Percentiles rank a stretch among this genome's conserved stretches.
Evolutionary conservation across 1,284 basidiomycete genomes (phyloP).

Genomic region (Microbotryum scabiosae): DNA sequence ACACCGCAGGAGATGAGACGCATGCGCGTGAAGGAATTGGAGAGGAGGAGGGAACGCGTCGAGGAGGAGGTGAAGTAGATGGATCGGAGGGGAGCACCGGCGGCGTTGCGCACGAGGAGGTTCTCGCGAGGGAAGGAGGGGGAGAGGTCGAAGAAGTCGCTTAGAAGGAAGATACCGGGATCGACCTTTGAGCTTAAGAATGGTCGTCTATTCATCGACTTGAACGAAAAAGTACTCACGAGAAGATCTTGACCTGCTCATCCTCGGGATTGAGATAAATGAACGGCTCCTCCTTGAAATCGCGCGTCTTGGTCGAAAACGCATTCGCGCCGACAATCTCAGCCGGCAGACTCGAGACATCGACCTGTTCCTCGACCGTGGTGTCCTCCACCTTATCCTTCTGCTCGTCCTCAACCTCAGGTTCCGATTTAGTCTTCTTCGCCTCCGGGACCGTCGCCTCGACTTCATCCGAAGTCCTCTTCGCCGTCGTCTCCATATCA

Average conservation of each 20-base stretch:
- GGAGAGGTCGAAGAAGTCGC: constrained; percentile 64
- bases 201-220: too few relatives aligned
- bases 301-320: background rate
- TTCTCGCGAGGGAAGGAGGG: constrained; percentile 66
- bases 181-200: too few relatives aligned
- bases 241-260: constrained; percentile 58
- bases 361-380: background rate
- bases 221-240: too few relatives aligned
- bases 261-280: constrained; percentile 65
- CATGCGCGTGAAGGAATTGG: constrained; percentile 77
- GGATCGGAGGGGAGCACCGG: constrained; percentile 65
- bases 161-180: too few relatives aligned
- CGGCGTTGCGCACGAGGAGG: constrained; percentile 78
- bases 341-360: constrained; percentile 1
- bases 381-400: too few relatives aligned
- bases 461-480: background rate
- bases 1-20: constrained; percentile 86
- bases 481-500: constrained; percentile 2
- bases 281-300: constrained; percentile 85
- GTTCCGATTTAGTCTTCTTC: constrained; percentile 14
- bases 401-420: background rate
- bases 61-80: constrained; percentile 83
- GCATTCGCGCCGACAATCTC: constrained; percentile 4
- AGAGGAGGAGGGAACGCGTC: constrained; percentile 60
- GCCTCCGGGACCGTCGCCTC: constrained; percentile 14